Evolutionary conservation across 495 filamentous ascomycete species (phyloP).

Genomic region (Evansstolkia leycettana): DNA sequence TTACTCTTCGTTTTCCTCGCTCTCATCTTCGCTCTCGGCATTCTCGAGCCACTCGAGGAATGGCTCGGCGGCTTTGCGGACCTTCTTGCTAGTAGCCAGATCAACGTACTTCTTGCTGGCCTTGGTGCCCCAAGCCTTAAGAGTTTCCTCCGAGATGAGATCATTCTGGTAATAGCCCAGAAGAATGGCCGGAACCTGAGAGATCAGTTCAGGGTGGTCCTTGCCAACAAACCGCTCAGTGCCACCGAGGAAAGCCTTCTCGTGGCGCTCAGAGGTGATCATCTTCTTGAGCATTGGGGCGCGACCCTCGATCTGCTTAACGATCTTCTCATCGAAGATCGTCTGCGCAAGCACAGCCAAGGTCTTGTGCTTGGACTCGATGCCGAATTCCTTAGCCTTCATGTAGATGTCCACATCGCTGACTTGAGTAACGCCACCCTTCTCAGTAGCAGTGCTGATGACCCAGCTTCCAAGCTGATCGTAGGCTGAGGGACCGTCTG

Average conservation of each 20-base stretch:
- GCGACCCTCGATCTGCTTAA: constrained; percentile 72
- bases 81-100: constrained; percentile 77
- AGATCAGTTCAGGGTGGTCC: constrained; percentile 64
- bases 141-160: constrained; percentile 70
- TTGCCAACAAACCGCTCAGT: constrained; percentile 85
- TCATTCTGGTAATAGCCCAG: constrained; percentile 81
- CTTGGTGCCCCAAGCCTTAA: constrained; percentile 85
- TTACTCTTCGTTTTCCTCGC: constrained; percentile 46
- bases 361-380: constrained; percentile 90
- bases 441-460: constrained; percentile 55
- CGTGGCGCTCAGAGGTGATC: constrained; percentile 78
- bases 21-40: constrained; percentile 75
- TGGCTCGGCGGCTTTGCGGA: constrained; percentile 84
- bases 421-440: constrained; percentile 60
- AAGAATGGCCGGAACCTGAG: constrained; percentile 73
- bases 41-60: constrained; percentile 91
- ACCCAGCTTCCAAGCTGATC: constrained; percentile 94
- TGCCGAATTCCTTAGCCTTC: constrained; percentile 90
- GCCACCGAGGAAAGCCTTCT: constrained; percentile 96
- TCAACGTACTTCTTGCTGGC: constrained; percentile 98
- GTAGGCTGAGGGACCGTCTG: constrained; percentile 71
- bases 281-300: constrained; percentile 83
- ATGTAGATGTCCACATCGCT: constrained; percentile 82
- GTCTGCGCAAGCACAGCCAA: constrained; percentile 85
- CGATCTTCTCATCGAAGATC: constrained; percentile 83